These are phyloP conservation scores for Fusarium solani-melongenae DNA, from an alignment of 2,329 filamentous ascomycete genomes.

Conservation along the genomic window DNA sequence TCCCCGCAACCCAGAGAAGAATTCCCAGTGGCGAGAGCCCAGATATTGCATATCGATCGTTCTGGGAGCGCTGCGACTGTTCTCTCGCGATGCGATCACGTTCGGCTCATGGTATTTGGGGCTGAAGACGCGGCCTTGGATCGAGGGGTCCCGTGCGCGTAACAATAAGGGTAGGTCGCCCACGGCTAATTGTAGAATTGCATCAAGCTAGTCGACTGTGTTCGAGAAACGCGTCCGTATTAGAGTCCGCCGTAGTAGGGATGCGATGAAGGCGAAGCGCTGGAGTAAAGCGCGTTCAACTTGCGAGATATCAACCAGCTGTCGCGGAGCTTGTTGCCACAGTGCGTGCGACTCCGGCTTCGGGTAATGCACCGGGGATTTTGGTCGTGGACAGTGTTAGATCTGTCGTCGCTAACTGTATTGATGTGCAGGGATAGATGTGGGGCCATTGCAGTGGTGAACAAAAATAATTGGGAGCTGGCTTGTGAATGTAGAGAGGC, in stretches of 20 bases:
- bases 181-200: not conserved
- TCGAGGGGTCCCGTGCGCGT: slow-evolving; percentile 13
- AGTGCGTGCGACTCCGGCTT: slow-evolving; percentile 41
- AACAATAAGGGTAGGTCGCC: slow-evolving; percentile 1
- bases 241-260: slow-evolving; percentile 5
- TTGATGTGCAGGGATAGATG: slow-evolving; percentile 29
- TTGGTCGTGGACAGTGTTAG: slow-evolving; percentile 16
- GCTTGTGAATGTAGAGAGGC: not conserved
- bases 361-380: not conserved
- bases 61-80: slow-evolving; percentile 34
- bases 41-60: slow-evolving; percentile 47
- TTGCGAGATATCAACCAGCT: slow-evolving; percentile 35
- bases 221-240: slow-evolving; percentile 21
- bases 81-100: slow-evolving; percentile 34
- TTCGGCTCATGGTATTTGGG: slow-evolving; percentile 38
- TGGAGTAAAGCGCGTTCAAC: slow-evolving; percentile 40
- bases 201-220: not conserved
- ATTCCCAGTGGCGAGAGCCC: slow-evolving; percentile 19
- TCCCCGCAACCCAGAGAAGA: slow-evolving; percentile 40
- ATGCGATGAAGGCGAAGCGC: slow-evolving; percentile 23
- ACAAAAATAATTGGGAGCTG: not conserved
- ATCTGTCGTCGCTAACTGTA: slow-evolving; percentile 2
- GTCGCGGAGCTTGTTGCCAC: slow-evolving; percentile 44
- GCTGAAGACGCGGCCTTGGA: slow-evolving; percentile 36
- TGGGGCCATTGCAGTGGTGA: not conserved